phyloP scores from a whole-genome alignment of 2,329 filamentous ascomycete species.

The Teratosphaeria destructans region DNA sequence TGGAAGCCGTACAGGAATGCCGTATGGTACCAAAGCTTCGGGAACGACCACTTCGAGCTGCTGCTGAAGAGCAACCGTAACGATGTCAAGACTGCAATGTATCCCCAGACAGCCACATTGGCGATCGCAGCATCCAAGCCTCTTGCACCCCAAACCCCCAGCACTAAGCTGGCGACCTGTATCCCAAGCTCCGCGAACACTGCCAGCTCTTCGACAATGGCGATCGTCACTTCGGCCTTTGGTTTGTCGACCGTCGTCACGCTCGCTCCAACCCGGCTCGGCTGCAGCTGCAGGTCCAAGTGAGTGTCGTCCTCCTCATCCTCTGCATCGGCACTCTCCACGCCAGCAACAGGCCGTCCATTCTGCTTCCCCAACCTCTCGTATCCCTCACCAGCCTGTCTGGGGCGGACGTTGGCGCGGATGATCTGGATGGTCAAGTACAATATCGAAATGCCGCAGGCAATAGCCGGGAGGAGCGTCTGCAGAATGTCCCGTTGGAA shows the following conservation, averaged over 20 bases:
- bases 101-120: conserved; percentile 67
- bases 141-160: conserved; percentile 44
- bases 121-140: conserved; percentile 53
- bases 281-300: conserved; percentile 46
- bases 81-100: conserved; percentile 63
- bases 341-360: background rate
- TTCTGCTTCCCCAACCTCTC: background rate
- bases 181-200: conserved; percentile 61
- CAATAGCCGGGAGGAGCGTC: conserved; percentile 64
- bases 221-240: conserved; percentile 57
- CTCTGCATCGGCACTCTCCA: conserved; percentile 20
- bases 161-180: conserved; percentile 55
- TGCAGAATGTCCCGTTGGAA: conserved; percentile 64
- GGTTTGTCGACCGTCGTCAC: conserved; percentile 66
- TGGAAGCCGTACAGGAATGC: conserved; percentile 69
- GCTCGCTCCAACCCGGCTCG: conserved; percentile 38
- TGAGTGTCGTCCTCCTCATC: conserved; percentile 41
- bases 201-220: conserved; percentile 64
- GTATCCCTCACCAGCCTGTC: conserved; percentile 9
- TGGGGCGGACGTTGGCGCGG: conserved; percentile 29
- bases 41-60: conserved; percentile 52
- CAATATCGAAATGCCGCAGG: conserved; percentile 60
- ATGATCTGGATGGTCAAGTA: conserved; percentile 52
- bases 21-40: conserved; percentile 85
- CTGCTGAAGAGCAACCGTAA: conserved; percentile 58